Percentiles rank a stretch among this genome's conserved stretches.
Conservation (phyloP, 306 rosid genomes). For the Begonia masoniana region DNA sequence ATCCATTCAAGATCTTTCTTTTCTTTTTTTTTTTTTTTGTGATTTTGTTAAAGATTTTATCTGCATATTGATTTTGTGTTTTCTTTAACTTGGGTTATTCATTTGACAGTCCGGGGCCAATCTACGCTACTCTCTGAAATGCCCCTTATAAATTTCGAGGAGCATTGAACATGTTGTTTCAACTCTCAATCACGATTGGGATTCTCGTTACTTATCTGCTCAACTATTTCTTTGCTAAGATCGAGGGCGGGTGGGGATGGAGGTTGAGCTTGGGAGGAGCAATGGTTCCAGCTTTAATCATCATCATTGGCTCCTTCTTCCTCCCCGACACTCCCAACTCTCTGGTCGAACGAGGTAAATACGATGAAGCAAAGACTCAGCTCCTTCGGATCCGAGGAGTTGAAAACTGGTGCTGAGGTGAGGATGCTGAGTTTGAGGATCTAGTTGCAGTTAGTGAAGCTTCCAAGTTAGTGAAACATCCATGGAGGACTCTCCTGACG, state of each 20-base stretch:
- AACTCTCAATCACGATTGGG: conserved; percentile 61
- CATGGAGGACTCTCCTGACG: conserved; percentile 34
- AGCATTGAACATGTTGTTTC: conserved; percentile 61
- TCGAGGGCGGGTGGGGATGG: conserved; percentile 64
- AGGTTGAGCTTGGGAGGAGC: conserved; percentile 70
- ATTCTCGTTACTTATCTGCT: conserved; percentile 45
- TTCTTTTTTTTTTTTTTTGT: too few relatives aligned
- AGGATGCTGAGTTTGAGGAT: conserved; percentile 51
- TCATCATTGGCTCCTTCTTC: conserved; percentile 35
- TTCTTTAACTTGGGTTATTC: neutral
- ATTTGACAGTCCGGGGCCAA: conserved; percentile 54
- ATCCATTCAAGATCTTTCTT: neutral
- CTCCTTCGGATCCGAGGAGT: conserved; percentile 38
- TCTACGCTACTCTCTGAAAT: conserved; percentile 66
- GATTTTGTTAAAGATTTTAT: too few relatives aligned
- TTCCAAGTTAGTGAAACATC: conserved; percentile 29
- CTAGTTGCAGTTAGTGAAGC: conserved; percentile 45
- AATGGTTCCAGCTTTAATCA: conserved; percentile 50
- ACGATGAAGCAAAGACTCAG: conserved; percentile 28
- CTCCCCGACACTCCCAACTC: conserved; percentile 80
- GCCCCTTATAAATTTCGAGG: conserved; percentile 57
- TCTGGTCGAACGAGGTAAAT: conserved; percentile 33
- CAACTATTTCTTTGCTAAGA: conserved; percentile 42
- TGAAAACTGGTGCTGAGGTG: too few relatives aligned
- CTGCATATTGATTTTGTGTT: neutral